A percentile compares a stretch with the other conserved stretches of the same genome.
phyloP scores from a whole-genome alignment of 2,329 filamentous ascomycete genomes.

The Scedosporium apiospermum region DNA sequence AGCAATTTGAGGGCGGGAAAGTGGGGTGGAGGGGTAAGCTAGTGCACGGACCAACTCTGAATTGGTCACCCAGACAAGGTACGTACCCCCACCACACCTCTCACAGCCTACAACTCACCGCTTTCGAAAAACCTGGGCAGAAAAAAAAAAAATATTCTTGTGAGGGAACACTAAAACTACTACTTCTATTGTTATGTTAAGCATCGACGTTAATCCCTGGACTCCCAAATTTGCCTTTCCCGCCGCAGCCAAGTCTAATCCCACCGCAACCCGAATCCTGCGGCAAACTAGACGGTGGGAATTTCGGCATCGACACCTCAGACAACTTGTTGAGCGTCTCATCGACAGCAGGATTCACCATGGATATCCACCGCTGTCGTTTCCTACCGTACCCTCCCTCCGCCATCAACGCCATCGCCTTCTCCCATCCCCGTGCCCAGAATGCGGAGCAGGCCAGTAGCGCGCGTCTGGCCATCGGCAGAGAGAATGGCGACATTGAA shows the following conservation, averaged over 20 bases:
- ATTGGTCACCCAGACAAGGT: slow-evolving; percentile 2
- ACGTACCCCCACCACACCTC: not conserved
- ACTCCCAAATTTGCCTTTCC: not conserved
- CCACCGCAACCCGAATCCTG: not conserved
- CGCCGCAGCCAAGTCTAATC: not conserved
- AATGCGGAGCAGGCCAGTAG: slow-evolving; percentile 40
- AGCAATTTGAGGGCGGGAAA: not conserved
- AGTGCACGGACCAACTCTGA: slow-evolving; percentile 21
- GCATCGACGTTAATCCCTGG: not conserved
- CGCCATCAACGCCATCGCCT: slow-evolving; percentile 88
- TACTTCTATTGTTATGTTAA: not conserved
- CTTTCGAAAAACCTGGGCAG: not conserved
- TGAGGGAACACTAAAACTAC: not conserved
- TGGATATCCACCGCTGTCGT: slow-evolving; percentile 96
- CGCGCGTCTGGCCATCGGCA: slow-evolving; percentile 76
- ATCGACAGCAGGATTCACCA: slow-evolving; percentile 26
- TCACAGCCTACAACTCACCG: not conserved
- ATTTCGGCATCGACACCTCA: not conserved
- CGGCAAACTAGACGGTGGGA: not conserved
- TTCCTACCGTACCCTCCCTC: slow-evolving; percentile 90
- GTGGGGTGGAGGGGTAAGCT: slow-evolving; percentile 12
- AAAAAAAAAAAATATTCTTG: slow-evolving; percentile 7
- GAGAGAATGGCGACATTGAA: slow-evolving; percentile 92
- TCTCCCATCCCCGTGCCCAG: slow-evolving; percentile 61
- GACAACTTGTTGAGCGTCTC: slow-evolving; percentile 6